Evolutionary conservation across 495 filamentous ascomycete species (phyloP), one percentile per base, ranked within the genome.

Genomic region (Symbiotaphrina buchneri): DNA sequence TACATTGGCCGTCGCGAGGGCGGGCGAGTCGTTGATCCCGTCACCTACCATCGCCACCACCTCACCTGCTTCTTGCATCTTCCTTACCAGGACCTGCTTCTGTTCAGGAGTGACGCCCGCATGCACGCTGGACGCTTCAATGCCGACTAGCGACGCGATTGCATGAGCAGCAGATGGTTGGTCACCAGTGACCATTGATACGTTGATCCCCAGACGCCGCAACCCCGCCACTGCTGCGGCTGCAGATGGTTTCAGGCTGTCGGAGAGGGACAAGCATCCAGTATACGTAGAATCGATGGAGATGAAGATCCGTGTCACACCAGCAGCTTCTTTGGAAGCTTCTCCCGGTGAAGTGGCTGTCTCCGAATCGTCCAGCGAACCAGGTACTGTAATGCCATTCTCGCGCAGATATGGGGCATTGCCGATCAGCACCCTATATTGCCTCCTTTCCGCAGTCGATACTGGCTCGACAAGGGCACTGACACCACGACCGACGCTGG

Each of bases 1-100:
- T 26, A 95, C 71, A 36, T 83, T 67, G 18, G 87, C 83, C 1
- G 82, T 92, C 10, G 85, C 87, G 2, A 99, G 65, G 1, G 87
- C 87, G 1, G 87, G 87, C 0, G 85, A 94, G 58, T 99, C 87
- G 49, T 99, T 99, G 62, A 99, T 94, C 22, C 87, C 87, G 46
- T 99, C 87, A 31, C 87, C 87, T 15, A 95, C 87, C 87, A 99
- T 95, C 40, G 81, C 87, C 15, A 99, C 78, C 31, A 72, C 57
- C 27, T 74, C 63, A 36, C 82, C 81, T 2, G 49, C 39, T 0
- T 55, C 57, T 52, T 94, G 77, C 21, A 94, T 62, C 27, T 68
- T 48, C 11, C 67, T 63, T 47, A 99, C 66, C 43, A 95, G 90
- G 17, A 58, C 54, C 38, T 82, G 80, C 39, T 99, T 99, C 40